A percentile compares a stretch with the other conserved stretches of the same genome.
phyloP scores from a whole-genome alignment of 2,329 filamentous ascomycete species.

The Cyanodermella asteris region DNA sequence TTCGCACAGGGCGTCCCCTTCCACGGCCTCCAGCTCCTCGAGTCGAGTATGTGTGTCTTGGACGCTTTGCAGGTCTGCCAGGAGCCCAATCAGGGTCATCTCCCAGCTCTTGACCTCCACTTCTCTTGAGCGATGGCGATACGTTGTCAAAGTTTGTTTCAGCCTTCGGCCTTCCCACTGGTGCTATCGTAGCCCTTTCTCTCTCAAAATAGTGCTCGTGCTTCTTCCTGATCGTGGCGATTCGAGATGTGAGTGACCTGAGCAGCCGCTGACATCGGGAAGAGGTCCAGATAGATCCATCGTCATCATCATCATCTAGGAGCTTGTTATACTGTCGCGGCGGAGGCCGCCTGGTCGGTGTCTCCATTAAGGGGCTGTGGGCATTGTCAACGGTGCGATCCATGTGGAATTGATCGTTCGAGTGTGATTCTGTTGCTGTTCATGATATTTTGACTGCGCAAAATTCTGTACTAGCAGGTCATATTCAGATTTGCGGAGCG shows the following conservation, averaged over 20 bases:
- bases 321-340: no score
- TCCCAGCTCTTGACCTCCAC: neutral
- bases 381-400: slow-evolving; percentile 1
- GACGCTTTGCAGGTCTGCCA: neutral
- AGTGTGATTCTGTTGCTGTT: neutral
- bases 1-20: no score
- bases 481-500: no score
- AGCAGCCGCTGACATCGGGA: slow-evolving; percentile 23
- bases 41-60: neutral
- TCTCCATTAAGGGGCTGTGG: neutral
- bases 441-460: neutral
- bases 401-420: neutral
- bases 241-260: slow-evolving; percentile 21
- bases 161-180: no score
- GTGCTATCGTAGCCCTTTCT: slow-evolving; percentile 1
- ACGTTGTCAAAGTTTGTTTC: neutral
- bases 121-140: neutral
- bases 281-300: no score
- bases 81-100: neutral
- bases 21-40: no score
- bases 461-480: slow-evolving; percentile 1
- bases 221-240: slow-evolving; percentile 18
- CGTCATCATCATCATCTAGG: no score
- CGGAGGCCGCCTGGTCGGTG: slow-evolving; percentile 5
- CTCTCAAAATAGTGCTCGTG: neutral